Percentiles rank a stretch among this genome's conserved stretches.
Conservation (phyloP, 176 grass and related monocot species). For the Ensete glaucum region DNA sequence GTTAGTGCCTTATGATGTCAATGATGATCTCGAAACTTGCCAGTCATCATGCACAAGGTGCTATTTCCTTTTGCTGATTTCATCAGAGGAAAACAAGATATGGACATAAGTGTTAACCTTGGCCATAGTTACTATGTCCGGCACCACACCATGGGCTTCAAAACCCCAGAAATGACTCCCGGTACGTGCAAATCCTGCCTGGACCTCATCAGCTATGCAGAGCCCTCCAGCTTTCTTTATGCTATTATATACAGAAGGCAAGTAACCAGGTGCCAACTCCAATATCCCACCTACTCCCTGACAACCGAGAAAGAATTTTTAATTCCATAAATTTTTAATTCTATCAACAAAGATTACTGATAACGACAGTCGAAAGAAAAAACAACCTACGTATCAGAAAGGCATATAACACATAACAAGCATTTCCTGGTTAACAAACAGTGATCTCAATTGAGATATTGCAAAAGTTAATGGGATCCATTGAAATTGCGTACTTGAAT, state of each 20-base stretch:
- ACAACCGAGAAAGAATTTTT: not conserved
- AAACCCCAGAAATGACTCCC: slow-evolving; percentile 97
- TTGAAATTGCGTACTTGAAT: slow-evolving; percentile 52
- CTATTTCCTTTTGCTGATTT: not conserved
- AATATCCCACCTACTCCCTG: slow-evolving; percentile 94
- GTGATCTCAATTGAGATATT: not conserved
- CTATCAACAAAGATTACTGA: not conserved
- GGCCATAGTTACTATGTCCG: slow-evolving; percentile 94
- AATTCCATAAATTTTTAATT: not conserved
- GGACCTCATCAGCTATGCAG: slow-evolving; percentile 89
- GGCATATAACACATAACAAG: not conserved
- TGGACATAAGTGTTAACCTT: slow-evolving; percentile 36
- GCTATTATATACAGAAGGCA: slow-evolving; percentile 59
- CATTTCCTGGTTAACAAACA: not conserved
- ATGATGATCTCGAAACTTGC: not conserved
- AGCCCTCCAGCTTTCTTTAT: slow-evolving; percentile 80
- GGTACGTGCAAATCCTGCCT: slow-evolving; percentile 67
- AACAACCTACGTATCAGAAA: not conserved
- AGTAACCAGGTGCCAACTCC: slow-evolving; percentile 89
- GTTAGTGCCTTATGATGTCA: not conserved
- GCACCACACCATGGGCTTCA: slow-evolving; percentile 66
- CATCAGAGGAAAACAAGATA: not conserved
- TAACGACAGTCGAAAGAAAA: not conserved
- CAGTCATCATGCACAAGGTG: not conserved
- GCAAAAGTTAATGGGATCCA: not conserved